Conservation (phyloP, 805 yeast species). For the Maudiozyma bulderi region DNA sequence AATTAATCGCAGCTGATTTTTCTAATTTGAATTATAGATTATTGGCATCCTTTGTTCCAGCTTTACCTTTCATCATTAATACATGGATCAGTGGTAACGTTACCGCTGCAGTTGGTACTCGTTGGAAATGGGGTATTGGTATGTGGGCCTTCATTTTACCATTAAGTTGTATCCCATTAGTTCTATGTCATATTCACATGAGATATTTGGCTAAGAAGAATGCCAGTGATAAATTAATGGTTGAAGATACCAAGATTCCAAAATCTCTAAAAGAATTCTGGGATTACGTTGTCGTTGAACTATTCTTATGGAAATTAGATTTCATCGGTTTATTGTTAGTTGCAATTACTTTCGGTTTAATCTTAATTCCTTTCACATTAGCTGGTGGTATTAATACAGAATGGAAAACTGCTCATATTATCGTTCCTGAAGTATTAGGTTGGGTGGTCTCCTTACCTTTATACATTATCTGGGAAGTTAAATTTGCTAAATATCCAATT, state of each 20-base stretch:
- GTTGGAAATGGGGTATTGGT: constrained; percentile 48
- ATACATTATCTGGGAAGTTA: constrained; percentile 48
- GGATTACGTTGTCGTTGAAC: constrained; percentile 40
- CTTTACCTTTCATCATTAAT: constrained; percentile 58
- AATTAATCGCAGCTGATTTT: constrained; percentile 50
- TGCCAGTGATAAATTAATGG: constrained; percentile 30
- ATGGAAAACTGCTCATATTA: constrained; percentile 50
- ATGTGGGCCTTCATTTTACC: constrained; percentile 56
- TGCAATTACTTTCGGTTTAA: constrained; percentile 47
- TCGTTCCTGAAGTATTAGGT: constrained; percentile 56
- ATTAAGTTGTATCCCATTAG: constrained; percentile 39
- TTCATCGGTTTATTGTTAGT: constrained; percentile 49
- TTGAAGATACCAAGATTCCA: constrained; percentile 20
- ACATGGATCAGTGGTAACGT: constrained; percentile 63
- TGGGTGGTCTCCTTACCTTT: constrained; percentile 42
- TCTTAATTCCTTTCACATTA: constrained; percentile 58
- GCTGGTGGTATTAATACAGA: constrained; percentile 46
- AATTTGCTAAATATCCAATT: constrained; percentile 45
- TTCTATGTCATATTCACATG: constrained; percentile 40
- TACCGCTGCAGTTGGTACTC: constrained; percentile 27
- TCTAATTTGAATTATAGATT: constrained; percentile 59
- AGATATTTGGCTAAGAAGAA: constrained; percentile 30
- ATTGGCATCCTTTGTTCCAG: constrained; percentile 49
- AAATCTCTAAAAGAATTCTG: constrained; percentile 54
- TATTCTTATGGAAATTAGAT: constrained; percentile 52